These are phyloP conservation scores for Exidia glandulosa DNA, from an alignment of 768 basidiomycete genomes.

Conservation along the genomic window DNA sequence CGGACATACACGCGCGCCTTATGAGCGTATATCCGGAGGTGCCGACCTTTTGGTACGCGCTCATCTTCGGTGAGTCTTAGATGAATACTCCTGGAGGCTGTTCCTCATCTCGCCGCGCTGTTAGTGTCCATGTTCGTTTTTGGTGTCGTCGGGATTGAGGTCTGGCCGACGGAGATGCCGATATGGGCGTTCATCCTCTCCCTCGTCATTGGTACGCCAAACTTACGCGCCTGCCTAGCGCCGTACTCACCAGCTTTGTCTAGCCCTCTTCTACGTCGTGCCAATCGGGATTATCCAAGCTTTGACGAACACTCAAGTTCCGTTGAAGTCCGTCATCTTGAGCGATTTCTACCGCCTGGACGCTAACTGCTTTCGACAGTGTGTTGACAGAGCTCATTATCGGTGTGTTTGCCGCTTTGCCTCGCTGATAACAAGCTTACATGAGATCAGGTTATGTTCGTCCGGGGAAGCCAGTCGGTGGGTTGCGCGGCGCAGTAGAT, in stretches of 20 bases:
- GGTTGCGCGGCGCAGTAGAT: conserved; percentile 13
- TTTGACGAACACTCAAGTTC: conserved; percentile 73
- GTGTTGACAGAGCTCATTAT: conserved; percentile 68
- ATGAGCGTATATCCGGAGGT: conserved; percentile 24
- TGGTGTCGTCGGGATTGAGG: conserved; percentile 15
- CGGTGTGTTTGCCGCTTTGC: too few species aligned
- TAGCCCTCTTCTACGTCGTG: conserved; percentile 37
- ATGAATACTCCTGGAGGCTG: not conserved
- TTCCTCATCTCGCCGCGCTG: not conserved
- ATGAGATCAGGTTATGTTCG: conserved; percentile 73
- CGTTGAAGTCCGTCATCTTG: conserved; percentile 26
- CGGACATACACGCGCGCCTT: conserved; percentile 16
- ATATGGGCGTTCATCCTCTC: conserved; percentile 19
- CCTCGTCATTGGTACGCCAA: conserved; percentile 7
- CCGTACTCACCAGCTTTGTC: conserved; percentile 13
- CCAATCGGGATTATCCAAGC: conserved; percentile 78
- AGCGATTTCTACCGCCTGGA: not conserved
- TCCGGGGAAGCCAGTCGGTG: conserved; percentile 62
- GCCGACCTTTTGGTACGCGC: conserved; percentile 50
- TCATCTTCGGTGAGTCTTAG: not conserved
- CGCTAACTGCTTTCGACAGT: conserved; percentile 1
- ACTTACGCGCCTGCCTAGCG: conserved; percentile 18
- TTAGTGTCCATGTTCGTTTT: conserved; percentile 7
- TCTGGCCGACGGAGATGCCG: conserved; percentile 17
- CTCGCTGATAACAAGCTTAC: too few species aligned